Conservation (phyloP, 2,329 filamentous ascomycete species). For the Didymella keratinophila region DNA sequence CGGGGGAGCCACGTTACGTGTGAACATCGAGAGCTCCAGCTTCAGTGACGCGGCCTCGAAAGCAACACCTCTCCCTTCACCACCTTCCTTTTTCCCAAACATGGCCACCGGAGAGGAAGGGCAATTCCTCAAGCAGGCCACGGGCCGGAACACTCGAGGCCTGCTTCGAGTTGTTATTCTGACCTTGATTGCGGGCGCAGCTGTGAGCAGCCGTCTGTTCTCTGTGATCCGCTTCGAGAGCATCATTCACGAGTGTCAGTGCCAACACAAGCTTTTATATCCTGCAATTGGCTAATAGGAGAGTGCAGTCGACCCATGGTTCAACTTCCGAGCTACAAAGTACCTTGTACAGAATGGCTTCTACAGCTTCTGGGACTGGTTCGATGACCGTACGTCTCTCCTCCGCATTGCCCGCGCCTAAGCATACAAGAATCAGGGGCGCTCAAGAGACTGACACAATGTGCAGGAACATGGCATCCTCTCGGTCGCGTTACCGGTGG, state of each 20-base stretch:
- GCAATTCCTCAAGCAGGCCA: conserved; percentile 76
- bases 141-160: conserved; percentile 81
- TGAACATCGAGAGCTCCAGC: conserved; percentile 41
- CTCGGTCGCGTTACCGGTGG: conserved; percentile 97
- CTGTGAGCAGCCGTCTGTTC: conserved; percentile 92
- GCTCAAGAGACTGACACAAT: conserved; percentile 28
- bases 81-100: conserved; percentile 31
- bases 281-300: conserved; percentile 36
- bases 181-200: conserved; percentile 86
- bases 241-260: conserved; percentile 99
- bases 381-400: conserved; percentile 81
- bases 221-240: conserved; percentile 99
- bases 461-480: conserved; percentile 90
- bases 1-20: conserved; percentile 30
- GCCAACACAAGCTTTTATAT: conserved; percentile 17
- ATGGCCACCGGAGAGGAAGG: conserved; percentile 53
- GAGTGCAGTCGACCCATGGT: conserved; percentile 92
- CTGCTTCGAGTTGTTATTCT: conserved; percentile 91
- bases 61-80: conserved; percentile 38
- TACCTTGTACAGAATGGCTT: conserved; percentile 97
- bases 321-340: conserved; percentile 98
- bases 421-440: neutral
- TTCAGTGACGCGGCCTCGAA: conserved; percentile 48
- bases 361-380: conserved; percentile 99
- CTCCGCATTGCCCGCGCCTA: conserved; percentile 15